Evolutionary conservation across 371 early-diverging fungal species (phyloP), one percentile per base, ranked within the genome.

Genomic region (Dichotomocladium elegans): DNA sequence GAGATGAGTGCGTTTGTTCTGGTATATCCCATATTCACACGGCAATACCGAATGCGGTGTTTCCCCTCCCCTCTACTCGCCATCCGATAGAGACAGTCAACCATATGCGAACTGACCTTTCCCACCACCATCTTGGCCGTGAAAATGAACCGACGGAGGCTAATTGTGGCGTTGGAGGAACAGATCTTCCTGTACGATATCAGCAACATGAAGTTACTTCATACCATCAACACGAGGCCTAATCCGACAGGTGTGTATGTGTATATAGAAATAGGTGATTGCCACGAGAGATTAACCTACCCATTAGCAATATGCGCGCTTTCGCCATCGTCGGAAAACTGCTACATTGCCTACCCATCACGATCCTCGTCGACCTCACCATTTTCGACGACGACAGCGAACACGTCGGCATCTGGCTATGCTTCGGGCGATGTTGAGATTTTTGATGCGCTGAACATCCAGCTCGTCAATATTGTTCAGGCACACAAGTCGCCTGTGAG

Each of bases 71-170:
- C 15, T 14, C 24, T 17, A 25, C 26, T 34, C 28, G 28, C 28
- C 45, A 5, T n/a, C 40, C 19, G 31, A 35, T 63, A 91, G 93
- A 79, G 97, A 61, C 89, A 94, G 74, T 88, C 94, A 1, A 93
- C 92, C 28, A 96, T 98, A 44, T 98, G 96, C 66, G 97, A 98
- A 75, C 82, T 98, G 19, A 89, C 90, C 0, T 97, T 96, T 61
- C 88, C 89, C 3, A 91, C 92, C 0, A 82, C 94, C 6, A 91
- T 98, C 40, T 72, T 98, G 40, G 87, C 94, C 1, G 96, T 98
- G 33, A 94, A 95, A 70, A 82, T 98, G 58, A 98, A 98, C 75
- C 81, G 97, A 24, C 88, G 88, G 62, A 81, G 96, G 37, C 77
- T 97, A 10, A 84, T 94, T 37, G 96, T 95, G 5, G 89, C 93